Base-by-base conservation (phyloP, 2,329 filamentous ascomycete genomes). In the Fusarium transvaalense region DNA sequence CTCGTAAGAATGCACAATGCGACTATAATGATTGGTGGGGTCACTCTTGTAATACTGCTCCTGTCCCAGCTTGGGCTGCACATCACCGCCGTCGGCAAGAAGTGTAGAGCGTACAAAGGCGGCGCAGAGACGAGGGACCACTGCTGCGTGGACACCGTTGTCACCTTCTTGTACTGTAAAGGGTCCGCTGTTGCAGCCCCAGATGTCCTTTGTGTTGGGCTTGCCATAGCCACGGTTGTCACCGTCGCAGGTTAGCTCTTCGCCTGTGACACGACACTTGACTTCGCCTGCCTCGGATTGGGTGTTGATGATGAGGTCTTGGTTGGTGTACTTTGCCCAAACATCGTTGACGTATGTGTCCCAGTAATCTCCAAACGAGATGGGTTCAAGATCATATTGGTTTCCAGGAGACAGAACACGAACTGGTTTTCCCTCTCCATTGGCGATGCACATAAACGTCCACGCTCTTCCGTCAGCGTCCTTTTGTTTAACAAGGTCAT, bases 1-100 rank as follows among this genome's bases (percentile, higher is more conserved):
- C 77, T 90, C 87, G 50, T 86, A 82, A 37, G 82, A 77, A 76
- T 91, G 89, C 4, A 91, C 82, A 38, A 91, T 80, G 10, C 86
- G 81, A 31, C 85, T 80, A 73, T 90, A 91, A 73, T 90, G 88
- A 70, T 78, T 82, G 13, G 82, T 84, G 1, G 83, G 80, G 45
- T 77, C 67, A n/a, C 29, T 61, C 4, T 74, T 76, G 74, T 88
- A 87, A 76, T 86, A 87, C 27, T 61, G 59, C n/a, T 69, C 64
- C 1, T 76, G 64, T 6, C 69, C 54, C 1, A 82, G 62, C 9
- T 76, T 76, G 2, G 85, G 85, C 73, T 86, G 82, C 6, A 79
- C 62, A 66, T 83, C 72, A 29, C 85, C 85, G 2, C 82, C 84
- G 17, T 79, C 75, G 4, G 84, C 29, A 42, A 85, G 76, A 10